These are phyloP conservation scores for Hygrophila difformis DNA, from an alignment of 257 asterid species.

Conservation along the genomic window DNA sequence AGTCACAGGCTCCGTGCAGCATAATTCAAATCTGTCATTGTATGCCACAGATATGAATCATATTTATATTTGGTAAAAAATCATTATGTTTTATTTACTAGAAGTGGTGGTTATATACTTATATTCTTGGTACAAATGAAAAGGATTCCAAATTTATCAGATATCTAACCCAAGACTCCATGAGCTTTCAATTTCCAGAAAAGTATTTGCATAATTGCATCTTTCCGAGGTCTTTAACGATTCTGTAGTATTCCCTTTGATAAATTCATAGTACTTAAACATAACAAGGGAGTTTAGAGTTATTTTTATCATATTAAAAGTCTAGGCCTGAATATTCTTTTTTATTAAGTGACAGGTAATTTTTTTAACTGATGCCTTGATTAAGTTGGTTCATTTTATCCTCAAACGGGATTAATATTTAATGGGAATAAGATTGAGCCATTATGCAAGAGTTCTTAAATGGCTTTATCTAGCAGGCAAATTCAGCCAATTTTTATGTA, in stretches of 20 bases:
- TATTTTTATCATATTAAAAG: too few relatives aligned
- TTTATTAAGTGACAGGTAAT: too few relatives aligned
- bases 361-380: too few relatives aligned
- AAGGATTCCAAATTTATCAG: background rate
- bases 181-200: background rate
- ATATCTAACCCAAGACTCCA: background rate
- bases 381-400: too few relatives aligned
- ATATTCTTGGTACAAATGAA: background rate
- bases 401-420: too few relatives aligned
- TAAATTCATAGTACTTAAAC: too few relatives aligned
- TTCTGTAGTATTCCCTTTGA: too few relatives aligned
- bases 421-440: too few relatives aligned
- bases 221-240: too few relatives aligned
- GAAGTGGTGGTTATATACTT: background rate
- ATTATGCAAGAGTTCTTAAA: background rate
- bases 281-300: too few relatives aligned
- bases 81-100: background rate
- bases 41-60: background rate
- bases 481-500: constrained; percentile 2
- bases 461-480: background rate
- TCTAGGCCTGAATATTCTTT: too few relatives aligned
- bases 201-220: too few relatives aligned
- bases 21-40: background rate
- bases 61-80: background rate
- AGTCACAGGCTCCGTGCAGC: background rate